Conservation (phyloP, 306 rosid genomes). For the Cajanus cajan region DNA sequence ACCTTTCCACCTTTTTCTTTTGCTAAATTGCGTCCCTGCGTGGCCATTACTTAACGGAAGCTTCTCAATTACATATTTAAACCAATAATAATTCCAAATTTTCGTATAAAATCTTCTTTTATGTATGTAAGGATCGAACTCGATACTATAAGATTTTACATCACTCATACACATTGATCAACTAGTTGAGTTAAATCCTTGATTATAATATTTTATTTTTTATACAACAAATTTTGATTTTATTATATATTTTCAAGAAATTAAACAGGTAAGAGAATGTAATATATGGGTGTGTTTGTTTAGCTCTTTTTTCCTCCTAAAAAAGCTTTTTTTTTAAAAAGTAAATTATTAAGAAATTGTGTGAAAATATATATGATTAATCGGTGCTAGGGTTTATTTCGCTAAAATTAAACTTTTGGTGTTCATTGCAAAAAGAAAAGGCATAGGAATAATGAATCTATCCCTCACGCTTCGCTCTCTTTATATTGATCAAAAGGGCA, state of each 20-base stretch:
- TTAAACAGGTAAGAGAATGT: too few species aligned
- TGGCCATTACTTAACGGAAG: background rate
- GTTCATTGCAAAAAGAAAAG: background rate
- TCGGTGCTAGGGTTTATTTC: background rate
- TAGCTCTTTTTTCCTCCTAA: too few species aligned
- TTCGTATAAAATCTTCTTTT: background rate
- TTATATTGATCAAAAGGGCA: background rate
- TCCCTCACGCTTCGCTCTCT: constrained; percentile 8
- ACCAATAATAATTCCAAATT: background rate
- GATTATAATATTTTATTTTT: too few species aligned
- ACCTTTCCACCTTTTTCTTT: constrained; percentile 7
- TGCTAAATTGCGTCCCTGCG: background rate
- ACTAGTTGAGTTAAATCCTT: too few species aligned
- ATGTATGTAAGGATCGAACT: too few species aligned
- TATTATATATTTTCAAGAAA: too few species aligned
- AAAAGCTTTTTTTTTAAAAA: too few species aligned
- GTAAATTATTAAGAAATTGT: background rate
- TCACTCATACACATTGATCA: too few species aligned
- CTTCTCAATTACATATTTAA: background rate
- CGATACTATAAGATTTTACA: too few species aligned
- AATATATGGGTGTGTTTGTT: too few species aligned
- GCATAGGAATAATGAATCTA: background rate
- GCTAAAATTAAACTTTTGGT: background rate
- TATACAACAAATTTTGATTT: too few species aligned
- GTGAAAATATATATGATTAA: background rate